Conservation (phyloP, 202 grass and related monocot species). For the Hordeum pubiflorum region DNA sequence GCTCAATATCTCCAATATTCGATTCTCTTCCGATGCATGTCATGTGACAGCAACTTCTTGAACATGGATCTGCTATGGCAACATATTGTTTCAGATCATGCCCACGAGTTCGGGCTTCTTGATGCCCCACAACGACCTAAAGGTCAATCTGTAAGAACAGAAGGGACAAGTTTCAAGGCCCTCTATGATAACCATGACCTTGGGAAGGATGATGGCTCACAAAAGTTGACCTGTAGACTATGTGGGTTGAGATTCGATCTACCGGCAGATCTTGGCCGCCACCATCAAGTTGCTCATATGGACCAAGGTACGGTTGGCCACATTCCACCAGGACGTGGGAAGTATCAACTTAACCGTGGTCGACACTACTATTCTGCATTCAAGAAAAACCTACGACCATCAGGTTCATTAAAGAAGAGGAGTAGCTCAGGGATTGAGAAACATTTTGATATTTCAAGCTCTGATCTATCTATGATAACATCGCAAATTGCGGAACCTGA, state of each 20-base stretch:
- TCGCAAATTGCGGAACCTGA: conserved; percentile 43
- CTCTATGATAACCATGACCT: conserved; percentile 32
- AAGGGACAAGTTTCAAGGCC: conserved; percentile 36
- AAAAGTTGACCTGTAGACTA: conserved; percentile 62
- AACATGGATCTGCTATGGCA: conserved; percentile 83
- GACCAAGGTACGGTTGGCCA: conserved; percentile 31
- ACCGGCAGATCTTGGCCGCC: conserved; percentile 64
- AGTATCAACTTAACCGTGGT: conserved; percentile 72
- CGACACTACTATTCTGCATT: conserved; percentile 71
- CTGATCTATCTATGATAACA: conserved; percentile 28
- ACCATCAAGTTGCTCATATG: conserved; percentile 79
- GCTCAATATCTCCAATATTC: conserved; percentile 76
- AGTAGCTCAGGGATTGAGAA: conserved; percentile 47
- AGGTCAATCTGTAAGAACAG: conserved; percentile 35
- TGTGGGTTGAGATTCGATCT: conserved; percentile 81
- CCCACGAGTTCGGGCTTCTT: conserved; percentile 52
- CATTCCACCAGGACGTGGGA: conserved; percentile 58
- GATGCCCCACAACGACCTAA: conserved; percentile 40
- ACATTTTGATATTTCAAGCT: conserved; percentile 44
- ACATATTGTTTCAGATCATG: conserved; percentile 80
- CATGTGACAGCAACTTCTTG: conserved; percentile 74
- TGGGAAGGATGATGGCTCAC: conserved; percentile 39
- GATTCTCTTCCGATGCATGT: conserved; percentile 75
- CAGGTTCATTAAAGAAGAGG: conserved; percentile 53
- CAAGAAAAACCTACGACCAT: conserved; percentile 53